Percentiles rank a stretch among this genome's conserved stretches.
phyloP scores from a whole-genome alignment of 768 basidiomycete species.

The Cyathus striatus region DNA sequence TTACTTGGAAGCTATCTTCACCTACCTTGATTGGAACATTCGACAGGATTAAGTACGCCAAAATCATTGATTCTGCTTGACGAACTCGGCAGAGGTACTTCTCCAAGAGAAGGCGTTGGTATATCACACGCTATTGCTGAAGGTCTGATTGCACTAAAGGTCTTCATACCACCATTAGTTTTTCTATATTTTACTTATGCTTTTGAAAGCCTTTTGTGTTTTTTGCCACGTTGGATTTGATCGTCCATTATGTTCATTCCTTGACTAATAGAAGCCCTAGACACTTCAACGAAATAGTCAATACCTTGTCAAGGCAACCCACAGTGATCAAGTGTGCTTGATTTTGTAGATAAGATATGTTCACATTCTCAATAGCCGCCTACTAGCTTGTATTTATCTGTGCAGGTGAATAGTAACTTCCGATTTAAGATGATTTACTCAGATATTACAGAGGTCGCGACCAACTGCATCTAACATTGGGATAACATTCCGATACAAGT shows the following conservation, averaged over 20 bases:
- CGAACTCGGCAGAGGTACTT: slow-evolving; percentile 91
- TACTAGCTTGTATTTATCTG: slow-evolving; percentile 73
- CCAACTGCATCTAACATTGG: slow-evolving; percentile 56
- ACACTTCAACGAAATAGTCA: slow-evolving; percentile 77
- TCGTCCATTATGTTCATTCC: slow-evolving; percentile 4
- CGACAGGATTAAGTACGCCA: slow-evolving; percentile 69
- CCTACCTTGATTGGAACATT: neutral
- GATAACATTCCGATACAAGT: slow-evolving; percentile 78
- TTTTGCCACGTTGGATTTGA: slow-evolving; percentile 72
- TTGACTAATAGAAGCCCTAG: slow-evolving; percentile 24
- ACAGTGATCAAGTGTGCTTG: slow-evolving; percentile 69
- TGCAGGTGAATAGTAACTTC: slow-evolving; percentile 45
- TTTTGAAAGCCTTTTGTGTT: slow-evolving; percentile 69
- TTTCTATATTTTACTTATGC: slow-evolving; percentile 1
- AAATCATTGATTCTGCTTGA: slow-evolving; percentile 82
- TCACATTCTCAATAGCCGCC: slow-evolving; percentile 1
- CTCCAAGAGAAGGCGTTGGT: slow-evolving; percentile 75
- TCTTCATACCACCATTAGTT: slow-evolving; percentile 19
- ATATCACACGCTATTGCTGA: slow-evolving; percentile 84
- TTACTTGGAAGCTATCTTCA: neutral
- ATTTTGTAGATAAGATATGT: neutral
- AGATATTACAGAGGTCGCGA: slow-evolving; percentile 42
- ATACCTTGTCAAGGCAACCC: slow-evolving; percentile 71
- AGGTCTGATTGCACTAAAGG: slow-evolving; percentile 69
- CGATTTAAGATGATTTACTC: neutral